Conservation (phyloP, 179 eudicot species). For the Camellia oleifera region DNA sequence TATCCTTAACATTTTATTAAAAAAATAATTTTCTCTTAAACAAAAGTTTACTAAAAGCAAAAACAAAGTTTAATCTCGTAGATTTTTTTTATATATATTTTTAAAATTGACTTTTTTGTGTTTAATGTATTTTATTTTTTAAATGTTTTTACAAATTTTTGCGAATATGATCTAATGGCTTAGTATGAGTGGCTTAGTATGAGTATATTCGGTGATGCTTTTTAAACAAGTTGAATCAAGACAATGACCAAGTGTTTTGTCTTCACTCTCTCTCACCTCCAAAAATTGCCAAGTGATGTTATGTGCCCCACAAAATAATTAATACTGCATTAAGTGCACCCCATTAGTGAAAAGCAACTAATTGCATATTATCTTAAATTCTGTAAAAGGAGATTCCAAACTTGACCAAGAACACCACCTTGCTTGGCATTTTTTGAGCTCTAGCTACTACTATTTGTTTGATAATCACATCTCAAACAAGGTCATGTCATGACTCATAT, state of each 20-base stretch:
- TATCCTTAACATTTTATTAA: too few species aligned
- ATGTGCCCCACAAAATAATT: not conserved
- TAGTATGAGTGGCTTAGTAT: not conserved
- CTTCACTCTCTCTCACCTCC: not conserved
- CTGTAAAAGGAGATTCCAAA: not conserved
- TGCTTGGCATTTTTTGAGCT: not conserved
- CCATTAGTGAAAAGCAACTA: not conserved
- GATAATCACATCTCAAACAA: not conserved
- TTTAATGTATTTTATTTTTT: too few species aligned
- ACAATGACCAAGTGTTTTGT: not conserved
- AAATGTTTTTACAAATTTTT: too few species aligned
- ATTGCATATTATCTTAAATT: not conserved
- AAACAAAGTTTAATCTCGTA: too few species aligned
- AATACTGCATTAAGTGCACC: not conserved
- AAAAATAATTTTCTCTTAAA: too few species aligned
- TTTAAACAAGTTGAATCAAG: not conserved
- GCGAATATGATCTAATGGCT: not conserved
- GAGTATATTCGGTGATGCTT: not conserved
- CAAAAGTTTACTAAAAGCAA: too few species aligned
- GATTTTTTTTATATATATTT: too few species aligned
- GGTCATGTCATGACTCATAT: too few species aligned
- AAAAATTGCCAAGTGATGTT: slow-evolving; percentile 4
- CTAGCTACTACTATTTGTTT: not conserved
- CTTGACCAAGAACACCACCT: slow-evolving; percentile 2
- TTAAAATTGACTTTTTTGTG: too few species aligned